Conservation (phyloP, 1,284 basidiomycete genomes). For the Melampsora medusae region DNA sequence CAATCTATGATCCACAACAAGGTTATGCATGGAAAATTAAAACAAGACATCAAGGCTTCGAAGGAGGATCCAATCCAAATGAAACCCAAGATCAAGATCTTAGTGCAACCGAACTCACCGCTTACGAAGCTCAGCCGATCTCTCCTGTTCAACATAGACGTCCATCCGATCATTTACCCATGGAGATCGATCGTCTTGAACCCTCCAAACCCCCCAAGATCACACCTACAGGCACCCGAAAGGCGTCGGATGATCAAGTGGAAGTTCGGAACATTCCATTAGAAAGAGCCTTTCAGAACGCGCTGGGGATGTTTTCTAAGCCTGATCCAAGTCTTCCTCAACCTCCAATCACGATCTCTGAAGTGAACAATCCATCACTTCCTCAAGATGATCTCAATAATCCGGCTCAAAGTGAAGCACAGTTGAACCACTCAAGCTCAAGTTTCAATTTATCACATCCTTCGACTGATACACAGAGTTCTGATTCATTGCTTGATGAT, state of each 20-base stretch:
- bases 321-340: not conserved
- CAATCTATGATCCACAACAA: constrained; percentile 33
- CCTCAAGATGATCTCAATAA: not conserved
- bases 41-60: not conserved
- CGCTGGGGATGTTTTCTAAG: not conserved
- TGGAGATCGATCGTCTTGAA: not conserved
- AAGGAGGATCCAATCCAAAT: not conserved
- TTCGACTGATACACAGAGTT: not conserved
- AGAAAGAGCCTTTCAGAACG: not conserved
- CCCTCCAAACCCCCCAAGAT: not conserved
- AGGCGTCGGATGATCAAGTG: not conserved
- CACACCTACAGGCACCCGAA: not conserved
- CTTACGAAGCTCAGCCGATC: not conserved
- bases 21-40: constrained; percentile 41
- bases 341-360: not conserved
- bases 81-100: not conserved
- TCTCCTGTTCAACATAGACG: not conserved
- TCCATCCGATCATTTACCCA: not conserved
- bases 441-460: not conserved
- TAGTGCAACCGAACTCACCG: not conserved
- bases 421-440: not conserved
- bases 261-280: not conserved
- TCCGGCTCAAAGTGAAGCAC: not conserved
- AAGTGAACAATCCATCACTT: not conserved
- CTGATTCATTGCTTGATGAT: not conserved